phyloP scores from a whole-genome alignment of 805 yeast genomes.

The Candida fluviatilis region DNA sequence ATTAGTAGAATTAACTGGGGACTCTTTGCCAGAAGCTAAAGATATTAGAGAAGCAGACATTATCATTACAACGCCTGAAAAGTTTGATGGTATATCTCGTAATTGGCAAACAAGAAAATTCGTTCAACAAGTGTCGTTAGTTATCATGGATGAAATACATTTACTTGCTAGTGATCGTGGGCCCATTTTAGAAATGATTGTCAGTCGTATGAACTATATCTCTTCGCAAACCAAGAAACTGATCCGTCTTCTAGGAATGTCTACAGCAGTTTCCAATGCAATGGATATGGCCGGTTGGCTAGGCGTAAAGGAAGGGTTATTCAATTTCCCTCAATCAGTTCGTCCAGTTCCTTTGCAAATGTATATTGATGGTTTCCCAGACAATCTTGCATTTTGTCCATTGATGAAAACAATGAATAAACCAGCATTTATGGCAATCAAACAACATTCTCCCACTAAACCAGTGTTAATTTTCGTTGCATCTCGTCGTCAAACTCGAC shows the following conservation, averaged over 20 bases:
- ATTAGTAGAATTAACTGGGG: conserved; percentile 80
- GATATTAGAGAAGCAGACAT: conserved; percentile 69
- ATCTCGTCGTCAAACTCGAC: conserved; percentile 75
- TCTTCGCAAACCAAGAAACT: conserved; percentile 57
- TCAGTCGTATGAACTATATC: conserved; percentile 78
- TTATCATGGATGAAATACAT: conserved; percentile 85
- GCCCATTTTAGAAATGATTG: conserved; percentile 83
- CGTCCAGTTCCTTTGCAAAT: conserved; percentile 83
- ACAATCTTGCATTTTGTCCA: conserved; percentile 74
- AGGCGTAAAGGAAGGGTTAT: conserved; percentile 67
- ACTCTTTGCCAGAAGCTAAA: conserved; percentile 66
- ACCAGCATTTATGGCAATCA: conserved; percentile 90
- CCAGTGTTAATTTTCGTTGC: conserved; percentile 86
- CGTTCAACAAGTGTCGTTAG: conserved; percentile 69
- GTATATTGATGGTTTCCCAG: conserved; percentile 86
- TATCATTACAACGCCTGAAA: conserved; percentile 80
- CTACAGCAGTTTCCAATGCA: conserved; percentile 84
- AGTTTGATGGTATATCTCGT: conserved; percentile 84
- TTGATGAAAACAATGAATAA: conserved; percentile 85
- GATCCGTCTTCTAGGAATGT: conserved; percentile 68
- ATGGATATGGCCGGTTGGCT: conserved; percentile 85
- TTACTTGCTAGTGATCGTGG: conserved; percentile 82
- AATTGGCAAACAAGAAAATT: conserved; percentile 78
- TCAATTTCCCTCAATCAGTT: conserved; percentile 77
- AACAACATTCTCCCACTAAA: conserved; percentile 81